phyloP scores from a whole-genome alignment of 306 rosid genomes.

The Delonix regia region DNA sequence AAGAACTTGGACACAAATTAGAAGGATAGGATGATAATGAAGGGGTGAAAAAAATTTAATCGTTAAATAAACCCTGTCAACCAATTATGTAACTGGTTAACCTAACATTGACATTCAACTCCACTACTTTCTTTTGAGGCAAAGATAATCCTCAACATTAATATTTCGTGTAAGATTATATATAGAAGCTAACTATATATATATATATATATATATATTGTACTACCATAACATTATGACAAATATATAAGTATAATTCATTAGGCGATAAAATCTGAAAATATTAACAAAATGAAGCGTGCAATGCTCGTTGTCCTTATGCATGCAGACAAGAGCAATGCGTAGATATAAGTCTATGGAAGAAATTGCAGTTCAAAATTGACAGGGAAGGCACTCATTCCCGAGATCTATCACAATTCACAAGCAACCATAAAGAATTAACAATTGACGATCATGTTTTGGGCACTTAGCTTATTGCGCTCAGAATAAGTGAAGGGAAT shows the following conservation, averaged over 20 bases:
- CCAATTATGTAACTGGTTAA: neutral
- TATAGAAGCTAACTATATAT: neutral
- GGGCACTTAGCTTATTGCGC: no score
- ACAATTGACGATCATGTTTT: conserved; percentile 22
- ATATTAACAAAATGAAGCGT: conserved; percentile 25
- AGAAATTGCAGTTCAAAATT: conserved; percentile 30
- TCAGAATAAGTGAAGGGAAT: no score
- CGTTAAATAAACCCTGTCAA: neutral
- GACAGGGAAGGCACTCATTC: conserved; percentile 18
- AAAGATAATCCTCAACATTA: neutral
- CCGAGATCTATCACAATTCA: conserved; percentile 21
- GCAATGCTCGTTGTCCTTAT: conserved; percentile 36
- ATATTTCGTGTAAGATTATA: neutral
- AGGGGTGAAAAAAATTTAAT: no score
- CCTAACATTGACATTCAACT: neutral
- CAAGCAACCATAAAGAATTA: neutral
- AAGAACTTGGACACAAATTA: neutral
- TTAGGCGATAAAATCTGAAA: conserved; percentile 8
- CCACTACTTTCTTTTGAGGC: neutral
- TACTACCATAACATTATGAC: neutral
- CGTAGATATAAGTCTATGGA: conserved; percentile 5
- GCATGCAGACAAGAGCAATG: conserved; percentile 31
- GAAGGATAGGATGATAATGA: neutral
- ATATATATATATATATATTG: neutral
- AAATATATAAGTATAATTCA: neutral